Percentiles rank a stretch among this genome's conserved stretches.
Evolutionary conservation across 805 yeast species (phyloP).

Genomic region (Lipomyces kockii): DNA sequence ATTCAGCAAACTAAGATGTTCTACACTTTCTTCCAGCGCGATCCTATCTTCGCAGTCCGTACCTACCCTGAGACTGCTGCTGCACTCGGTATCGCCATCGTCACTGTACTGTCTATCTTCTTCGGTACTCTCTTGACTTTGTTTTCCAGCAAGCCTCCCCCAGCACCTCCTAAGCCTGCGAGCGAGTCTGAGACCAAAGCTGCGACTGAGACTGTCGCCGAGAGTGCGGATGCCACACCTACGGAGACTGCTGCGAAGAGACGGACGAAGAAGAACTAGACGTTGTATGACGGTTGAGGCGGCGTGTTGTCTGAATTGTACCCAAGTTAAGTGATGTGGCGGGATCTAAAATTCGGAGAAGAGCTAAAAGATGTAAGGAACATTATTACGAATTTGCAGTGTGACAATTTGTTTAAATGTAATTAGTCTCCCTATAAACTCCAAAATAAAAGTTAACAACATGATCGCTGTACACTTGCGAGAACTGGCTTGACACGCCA

Average conservation of each 20-base stretch:
- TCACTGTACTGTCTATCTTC: slow-evolving; percentile 38
- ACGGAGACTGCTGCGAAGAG: slow-evolving; percentile 22
- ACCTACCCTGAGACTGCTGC: slow-evolving; percentile 47
- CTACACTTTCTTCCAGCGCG: slow-evolving; percentile 40
- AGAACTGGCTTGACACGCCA: too few species aligned
- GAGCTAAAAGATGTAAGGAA: not conserved
- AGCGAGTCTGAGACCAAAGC: slow-evolving; percentile 9
- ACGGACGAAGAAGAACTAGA: slow-evolving; percentile 20
- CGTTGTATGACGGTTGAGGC: not conserved
- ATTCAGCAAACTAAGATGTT: slow-evolving; percentile 42
- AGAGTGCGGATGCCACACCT: slow-evolving; percentile 16
- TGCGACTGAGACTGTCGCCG: slow-evolving; percentile 15
- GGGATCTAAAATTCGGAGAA: not conserved
- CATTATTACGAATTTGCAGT: not conserved
- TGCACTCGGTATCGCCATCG: slow-evolving; percentile 40
- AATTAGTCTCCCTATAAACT: not conserved
- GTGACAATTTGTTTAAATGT: not conserved
- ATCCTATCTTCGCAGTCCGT: slow-evolving; percentile 44
- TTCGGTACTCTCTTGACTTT: slow-evolving; percentile 40
- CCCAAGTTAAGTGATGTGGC: not conserved
- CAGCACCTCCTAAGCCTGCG: slow-evolving; percentile 12
- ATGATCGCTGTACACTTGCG: too few species aligned
- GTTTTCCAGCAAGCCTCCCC: slow-evolving; percentile 10
- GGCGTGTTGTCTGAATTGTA: not conserved
- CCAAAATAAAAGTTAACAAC: not conserved